Base-by-base conservation (phyloP, 179 eudicot genomes). In the Camellia oleifera region DNA sequence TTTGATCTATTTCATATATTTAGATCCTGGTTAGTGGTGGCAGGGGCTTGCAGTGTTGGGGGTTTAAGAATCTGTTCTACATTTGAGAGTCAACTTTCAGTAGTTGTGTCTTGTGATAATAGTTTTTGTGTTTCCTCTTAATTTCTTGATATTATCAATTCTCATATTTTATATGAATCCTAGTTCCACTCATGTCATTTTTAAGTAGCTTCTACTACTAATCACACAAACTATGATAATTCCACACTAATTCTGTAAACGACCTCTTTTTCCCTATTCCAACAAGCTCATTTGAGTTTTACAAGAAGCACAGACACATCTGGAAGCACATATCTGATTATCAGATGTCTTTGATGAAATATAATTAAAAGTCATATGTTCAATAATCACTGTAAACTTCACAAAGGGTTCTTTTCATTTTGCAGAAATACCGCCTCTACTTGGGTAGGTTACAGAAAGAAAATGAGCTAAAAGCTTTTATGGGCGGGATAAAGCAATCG, bases 381-480 rank as follows among this genome's bases (percentile, higher is more conserved):
- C 10, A 0, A 57, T 57, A 32, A n/a, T 57, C 23, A 54, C 46
- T 17, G 52, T 66, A 7, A 74, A 40, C 23, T 74, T 44, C 40
- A 75, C n/a, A 5, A 42, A 15, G 40, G 8, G 5, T 11, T 75
- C 14, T 75, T 81, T 76, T 78, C 62, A 67, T 78, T 75, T 12
- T 92, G 92, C 98, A 96, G 99, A 97, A 97, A 85, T 97, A 94
- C 80, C 95, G 99, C 54, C 97, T 97, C 64, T 97, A 94, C 85
- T 84, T 94, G 84, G 90, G 90, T 81, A 84, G 99, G 87, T 79
- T 94, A 76, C 86, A 85, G 75, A 94, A 87, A 73, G 94, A 88
- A 18, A 88, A 88, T 69, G 90, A 90, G 71, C 64, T 78, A 65
- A 93, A 91, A 83, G 82, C 82, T 78, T 75, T 90, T 73, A 79